Evolutionary conservation across 2,329 filamentous ascomycete genomes (phyloP), one percentile per base, ranked within the genome.

Genomic region (Colletotrichum simmondsii): DNA sequence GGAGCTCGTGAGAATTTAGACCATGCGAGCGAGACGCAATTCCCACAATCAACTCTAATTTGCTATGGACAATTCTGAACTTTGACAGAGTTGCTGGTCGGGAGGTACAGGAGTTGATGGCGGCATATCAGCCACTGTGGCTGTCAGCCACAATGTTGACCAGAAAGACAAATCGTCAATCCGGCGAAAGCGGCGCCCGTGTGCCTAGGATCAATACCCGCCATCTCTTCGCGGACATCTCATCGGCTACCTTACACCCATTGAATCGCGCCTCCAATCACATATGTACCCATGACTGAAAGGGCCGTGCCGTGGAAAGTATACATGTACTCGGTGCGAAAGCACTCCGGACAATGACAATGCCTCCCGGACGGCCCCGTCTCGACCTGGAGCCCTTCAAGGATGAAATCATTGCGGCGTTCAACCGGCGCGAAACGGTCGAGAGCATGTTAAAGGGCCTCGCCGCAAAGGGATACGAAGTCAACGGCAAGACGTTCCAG

Each of bases 381-480:
- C 24, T 71, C 56, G 68, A 71, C 22, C 37, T 71, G 14, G 64
- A 71, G 28, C 68, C 68, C 26, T 71, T 46, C 64, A 71, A 58
- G 14, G 68, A 66, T 30, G 68, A 62, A 28, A 71, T 71, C 57
- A n/a, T 57, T 37, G 57, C 61, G 35, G 68, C 68, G 22, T 71
- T 59, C 19, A 68, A 62, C 19, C 46, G 64, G 14, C 63, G 68
- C 63, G 68, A 68, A n/a, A 71, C 68, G 56, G 52, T 68, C 24
- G 68, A 71, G 46, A 71, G 64, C 64, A 71, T 68, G 22, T 56
- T 68, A 32, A 71, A 71, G 19, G 52, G 42, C 22, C 68, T 71
- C 19, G 63, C 56, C 16, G 64, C 68, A 35, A 71, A 68, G 4
- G 68, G 64, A 5, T 6, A 68, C 22, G 53, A 61, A 6, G 57